These are phyloP conservation scores for Fallopia convolvulus DNA, from an alignment of 148 eudicot genomes.

Conservation along the genomic window DNA sequence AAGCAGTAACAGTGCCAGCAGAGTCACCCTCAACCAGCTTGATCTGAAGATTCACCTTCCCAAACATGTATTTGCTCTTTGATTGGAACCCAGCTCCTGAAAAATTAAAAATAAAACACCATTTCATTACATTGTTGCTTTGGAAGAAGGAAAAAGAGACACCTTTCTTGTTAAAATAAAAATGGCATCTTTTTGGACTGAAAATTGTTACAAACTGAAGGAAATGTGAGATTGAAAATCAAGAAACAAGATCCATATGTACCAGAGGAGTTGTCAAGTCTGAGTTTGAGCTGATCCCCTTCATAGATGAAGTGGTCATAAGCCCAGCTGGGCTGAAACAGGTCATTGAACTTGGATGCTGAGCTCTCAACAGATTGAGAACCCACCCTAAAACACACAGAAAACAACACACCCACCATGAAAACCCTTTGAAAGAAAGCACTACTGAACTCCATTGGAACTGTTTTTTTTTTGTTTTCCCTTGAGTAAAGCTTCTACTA, in stretches of 20 bases:
- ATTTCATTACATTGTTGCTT: not conserved
- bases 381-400: constrained; percentile 19
- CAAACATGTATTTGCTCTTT: constrained; percentile 79
- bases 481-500: not conserved
- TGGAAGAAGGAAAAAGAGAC: not conserved
- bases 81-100: constrained; percentile 90
- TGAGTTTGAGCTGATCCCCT: constrained; percentile 66
- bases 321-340: constrained; percentile 67
- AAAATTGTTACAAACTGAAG: not conserved
- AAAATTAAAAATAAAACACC: not conserved
- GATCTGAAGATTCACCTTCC: constrained; percentile 62
- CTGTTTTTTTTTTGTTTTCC: not conserved
- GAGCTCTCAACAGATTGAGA: constrained; percentile 10
- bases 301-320: constrained; percentile 55
- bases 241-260: not conserved
- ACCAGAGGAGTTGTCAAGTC: constrained; percentile 77
- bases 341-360: constrained; percentile 47
- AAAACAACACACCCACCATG: constrained; percentile 15
- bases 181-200: not conserved
- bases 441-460: not conserved
- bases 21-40: constrained; percentile 91
- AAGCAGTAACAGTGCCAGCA: constrained; percentile 91
- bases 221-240: not conserved
- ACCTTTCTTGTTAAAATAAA: not conserved
- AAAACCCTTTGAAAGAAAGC: not conserved